These are phyloP conservation scores for Globisporangium megalacanthum DNA, from an alignment of 352 stramenopile genomes.

Conservation along the genomic window DNA sequence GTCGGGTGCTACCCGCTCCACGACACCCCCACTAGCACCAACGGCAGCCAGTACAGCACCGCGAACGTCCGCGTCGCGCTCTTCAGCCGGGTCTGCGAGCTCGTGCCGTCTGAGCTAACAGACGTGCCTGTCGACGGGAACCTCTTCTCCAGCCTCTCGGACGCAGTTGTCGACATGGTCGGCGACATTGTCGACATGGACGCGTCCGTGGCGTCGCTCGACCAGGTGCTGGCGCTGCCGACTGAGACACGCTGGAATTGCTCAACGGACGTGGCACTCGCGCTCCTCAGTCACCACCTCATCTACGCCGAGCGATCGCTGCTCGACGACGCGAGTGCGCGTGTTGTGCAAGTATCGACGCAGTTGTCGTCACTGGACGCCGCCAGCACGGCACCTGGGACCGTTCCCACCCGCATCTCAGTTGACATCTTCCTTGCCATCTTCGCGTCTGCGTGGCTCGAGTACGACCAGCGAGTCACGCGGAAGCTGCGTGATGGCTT, in stretches of 20 bases:
- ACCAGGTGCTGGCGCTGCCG: conserved; percentile 24
- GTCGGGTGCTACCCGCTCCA: conserved; percentile 5
- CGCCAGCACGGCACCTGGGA: not conserved
- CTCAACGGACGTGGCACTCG: conserved; percentile 20
- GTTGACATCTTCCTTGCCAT: conserved; percentile 50
- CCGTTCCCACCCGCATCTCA: conserved; percentile 10
- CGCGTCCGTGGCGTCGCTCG: conserved; percentile 19
- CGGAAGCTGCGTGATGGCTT: conserved; percentile 44
- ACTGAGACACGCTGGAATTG: conserved; percentile 27
- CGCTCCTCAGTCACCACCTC: conserved; percentile 39
- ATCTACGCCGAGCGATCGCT: conserved; percentile 19
- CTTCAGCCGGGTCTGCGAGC: conserved; percentile 52
- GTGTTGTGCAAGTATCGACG: too few species aligned
- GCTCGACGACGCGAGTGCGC: conserved; percentile 5
- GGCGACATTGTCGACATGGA: conserved; percentile 67
- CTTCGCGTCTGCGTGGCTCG: conserved; percentile 39
- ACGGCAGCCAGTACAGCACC: conserved; percentile 1
- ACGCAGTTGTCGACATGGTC: conserved; percentile 49
- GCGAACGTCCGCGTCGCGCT: conserved; percentile 44
- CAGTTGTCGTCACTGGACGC: not conserved
- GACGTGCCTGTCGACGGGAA: conserved; percentile 19
- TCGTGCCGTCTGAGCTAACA: conserved; percentile 35
- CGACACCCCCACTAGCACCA: not conserved
- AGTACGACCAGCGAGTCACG: conserved; percentile 34
- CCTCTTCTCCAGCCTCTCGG: conserved; percentile 31